These are phyloP conservation scores for Monilinia vaccinii-corymbosi DNA, from an alignment of 2,329 filamentous ascomycete genomes.

Conservation along the genomic window DNA sequence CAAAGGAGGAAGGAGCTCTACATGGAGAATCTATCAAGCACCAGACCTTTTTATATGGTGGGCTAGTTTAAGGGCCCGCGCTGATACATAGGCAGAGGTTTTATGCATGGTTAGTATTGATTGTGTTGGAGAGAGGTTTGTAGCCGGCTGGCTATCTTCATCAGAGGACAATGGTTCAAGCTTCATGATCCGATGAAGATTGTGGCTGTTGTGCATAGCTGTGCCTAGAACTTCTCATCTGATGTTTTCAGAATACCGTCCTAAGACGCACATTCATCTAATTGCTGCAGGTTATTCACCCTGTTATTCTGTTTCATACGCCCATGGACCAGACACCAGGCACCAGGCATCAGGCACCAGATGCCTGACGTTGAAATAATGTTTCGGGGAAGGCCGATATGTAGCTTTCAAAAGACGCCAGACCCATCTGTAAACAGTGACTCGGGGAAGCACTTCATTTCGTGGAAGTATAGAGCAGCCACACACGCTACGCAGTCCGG, in stretches of 20 bases:
- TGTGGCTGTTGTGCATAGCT: background rate
- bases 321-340: background rate
- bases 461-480: background rate
- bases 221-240: background rate
- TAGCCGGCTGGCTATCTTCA: background rate
- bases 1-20: background rate
- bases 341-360: no score
- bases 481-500: no score
- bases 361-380: background rate
- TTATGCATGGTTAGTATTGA: background rate
- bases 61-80: background rate
- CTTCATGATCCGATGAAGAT: background rate
- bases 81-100: background rate
- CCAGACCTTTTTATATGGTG: background rate
- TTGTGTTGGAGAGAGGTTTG: background rate
- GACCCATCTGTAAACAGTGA: background rate
- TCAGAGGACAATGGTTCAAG: background rate
- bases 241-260: background rate
- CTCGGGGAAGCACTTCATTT: no score
- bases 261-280: background rate
- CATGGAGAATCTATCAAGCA: no score
- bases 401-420: background rate
- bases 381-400: background rate
- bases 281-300: no score
- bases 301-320: background rate